A percentile compares a stretch with the other conserved stretches of the same genome.
These are phyloP conservation scores for Candida parachauliodes DNA, from an alignment of 805 yeast species.

Conservation along the genomic window DNA sequence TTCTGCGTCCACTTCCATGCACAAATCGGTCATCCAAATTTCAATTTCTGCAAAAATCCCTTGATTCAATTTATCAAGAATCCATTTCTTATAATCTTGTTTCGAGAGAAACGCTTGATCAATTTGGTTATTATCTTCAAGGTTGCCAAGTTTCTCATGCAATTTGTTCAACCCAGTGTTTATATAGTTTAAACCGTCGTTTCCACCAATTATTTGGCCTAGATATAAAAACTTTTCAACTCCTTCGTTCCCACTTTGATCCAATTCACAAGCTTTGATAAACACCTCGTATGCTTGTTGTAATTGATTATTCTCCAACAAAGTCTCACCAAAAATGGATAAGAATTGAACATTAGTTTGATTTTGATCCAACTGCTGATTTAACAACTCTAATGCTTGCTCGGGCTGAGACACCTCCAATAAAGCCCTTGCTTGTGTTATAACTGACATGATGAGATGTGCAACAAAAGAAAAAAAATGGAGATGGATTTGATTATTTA, in stretches of 20 bases:
- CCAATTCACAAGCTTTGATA: slow-evolving; percentile 58
- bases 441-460: slow-evolving; percentile 7
- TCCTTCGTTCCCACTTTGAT: slow-evolving; percentile 61
- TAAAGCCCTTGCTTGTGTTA: slow-evolving; percentile 39
- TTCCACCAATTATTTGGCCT: slow-evolving; percentile 88
- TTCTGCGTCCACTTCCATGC: slow-evolving; percentile 93
- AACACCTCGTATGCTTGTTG: slow-evolving; percentile 72
- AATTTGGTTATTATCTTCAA: slow-evolving; percentile 18
- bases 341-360: slow-evolving; percentile 44
- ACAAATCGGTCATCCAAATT: slow-evolving; percentile 95
- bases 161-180: slow-evolving; percentile 60
- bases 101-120: slow-evolving; percentile 23
- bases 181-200: slow-evolving; percentile 61
- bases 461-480: background rate
- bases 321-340: slow-evolving; percentile 68
- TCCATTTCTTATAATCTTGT: slow-evolving; percentile 20
- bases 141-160: slow-evolving; percentile 24
- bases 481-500: slow-evolving; percentile 3
- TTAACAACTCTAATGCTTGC: slow-evolving; percentile 47
- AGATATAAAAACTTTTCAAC: slow-evolving; percentile 83
- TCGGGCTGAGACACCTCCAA: slow-evolving; percentile 50
- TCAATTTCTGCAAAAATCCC: slow-evolving; percentile 86
- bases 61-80: slow-evolving; percentile 58
- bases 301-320: slow-evolving; percentile 75
- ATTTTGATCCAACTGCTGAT: slow-evolving; percentile 25